Evolutionary conservation across 768 basidiomycete species (phyloP), one percentile per base, ranked within the genome.

Genomic region (Neoboletus brunneissimus): DNA sequence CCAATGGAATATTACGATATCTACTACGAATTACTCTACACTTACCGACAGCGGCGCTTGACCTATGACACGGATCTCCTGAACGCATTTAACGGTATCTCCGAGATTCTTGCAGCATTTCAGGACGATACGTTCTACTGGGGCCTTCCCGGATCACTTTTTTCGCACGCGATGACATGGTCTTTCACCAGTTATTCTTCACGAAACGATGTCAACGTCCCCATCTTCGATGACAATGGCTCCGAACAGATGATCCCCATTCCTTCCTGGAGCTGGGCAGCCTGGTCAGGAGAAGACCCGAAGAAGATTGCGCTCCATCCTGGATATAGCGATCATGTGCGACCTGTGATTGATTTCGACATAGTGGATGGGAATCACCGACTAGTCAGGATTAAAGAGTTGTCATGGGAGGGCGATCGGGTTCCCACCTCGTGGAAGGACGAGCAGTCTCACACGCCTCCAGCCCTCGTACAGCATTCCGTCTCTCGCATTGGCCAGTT

Each of bases 261-360:
- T 4, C 62, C 61, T 34, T 63, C 61, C 11, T 63, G 61, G 62
- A 63, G 62, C 29, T 63, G 62, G 61, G 32, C 48, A 5, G 48
- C 54, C 13, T 54, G 54, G 54, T 59, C 52, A 20, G 58, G 41
- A 11, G 12, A 6, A 6, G 27, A 27, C 5, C 3, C 27, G 27
- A 27, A 27, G 5, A 3, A 27, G 1, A 1, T 6, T 27, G 5
- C 27, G 4, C 27, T 27, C 27, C 27, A 27, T 27, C 5, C 3
- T 27, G 27, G 27, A 6, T 3, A 27, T 27, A 3, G 5, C 27
- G 7, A 6, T 25, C 0, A 7, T 13, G 32, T 47, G 9, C 43
- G 25, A 10, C 53, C 60, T 22, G 7, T 48, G 23, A 25, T 42
- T 37, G n/a, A 41, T 11, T 62, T 62, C 41, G 9, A 53, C 41